These are phyloP conservation scores for Stagonosporopsis rhizophila DNA, from an alignment of 2,329 filamentous ascomycete genomes.

Conservation along the genomic window DNA sequence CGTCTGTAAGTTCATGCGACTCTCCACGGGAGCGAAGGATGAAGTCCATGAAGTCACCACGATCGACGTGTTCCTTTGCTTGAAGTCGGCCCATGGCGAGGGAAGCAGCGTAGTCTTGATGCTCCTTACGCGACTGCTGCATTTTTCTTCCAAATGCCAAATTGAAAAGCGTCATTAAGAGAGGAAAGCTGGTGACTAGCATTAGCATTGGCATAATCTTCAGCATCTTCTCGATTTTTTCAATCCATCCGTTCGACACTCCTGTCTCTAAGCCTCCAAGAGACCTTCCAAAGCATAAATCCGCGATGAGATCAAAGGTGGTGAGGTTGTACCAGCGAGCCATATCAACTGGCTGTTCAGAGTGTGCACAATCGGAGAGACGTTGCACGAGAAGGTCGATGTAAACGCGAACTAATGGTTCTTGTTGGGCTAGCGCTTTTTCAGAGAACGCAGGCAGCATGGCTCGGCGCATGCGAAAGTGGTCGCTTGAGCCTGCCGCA, in stretches of 20 bases:
- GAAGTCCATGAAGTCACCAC: constrained; percentile 20
- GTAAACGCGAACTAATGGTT: constrained; percentile 20
- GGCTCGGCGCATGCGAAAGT: constrained; percentile 50
- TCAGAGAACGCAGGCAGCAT: constrained; percentile 46
- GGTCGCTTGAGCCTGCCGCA: constrained; percentile 42
- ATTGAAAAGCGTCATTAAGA: constrained; percentile 11
- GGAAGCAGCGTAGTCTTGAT: constrained; percentile 14
- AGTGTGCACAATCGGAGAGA: constrained; percentile 6
- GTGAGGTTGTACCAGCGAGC: constrained; percentile 31
- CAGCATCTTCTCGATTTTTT: constrained; percentile 19
- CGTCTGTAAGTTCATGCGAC: constrained; percentile 11
- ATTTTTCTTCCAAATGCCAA: constrained; percentile 12
- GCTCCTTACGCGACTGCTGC: constrained; percentile 16
- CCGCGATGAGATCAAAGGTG: constrained; percentile 35
- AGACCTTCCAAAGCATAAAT: constrained; percentile 31
- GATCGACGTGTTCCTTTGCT: constrained; percentile 12
- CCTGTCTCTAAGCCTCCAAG: constrained; percentile 29
- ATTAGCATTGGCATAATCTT: constrained; percentile 12
- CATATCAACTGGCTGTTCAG: constrained; percentile 12
- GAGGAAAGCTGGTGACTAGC: constrained; percentile 15
- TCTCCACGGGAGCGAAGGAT: constrained; percentile 17
- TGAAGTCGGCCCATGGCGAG: constrained; percentile 17
- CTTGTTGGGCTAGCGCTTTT: constrained; percentile 22
- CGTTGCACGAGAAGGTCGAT: constrained; percentile 19
- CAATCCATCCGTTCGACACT: constrained; percentile 18